These are phyloP conservation scores for Claviceps africana DNA, from an alignment of 2,329 filamentous ascomycete genomes.

Conservation along the genomic window DNA sequence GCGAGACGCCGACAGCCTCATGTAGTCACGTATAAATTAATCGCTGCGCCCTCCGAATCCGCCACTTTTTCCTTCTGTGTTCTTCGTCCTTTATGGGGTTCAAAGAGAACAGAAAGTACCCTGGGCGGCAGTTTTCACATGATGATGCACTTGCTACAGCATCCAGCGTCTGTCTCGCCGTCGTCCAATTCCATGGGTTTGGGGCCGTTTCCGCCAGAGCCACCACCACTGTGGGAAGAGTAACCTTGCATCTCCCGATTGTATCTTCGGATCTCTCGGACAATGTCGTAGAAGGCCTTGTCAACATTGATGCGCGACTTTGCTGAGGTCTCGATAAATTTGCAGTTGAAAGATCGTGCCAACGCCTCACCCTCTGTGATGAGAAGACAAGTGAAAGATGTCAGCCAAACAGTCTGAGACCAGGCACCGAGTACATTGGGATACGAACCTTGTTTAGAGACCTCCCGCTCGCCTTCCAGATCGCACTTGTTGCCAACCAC, in stretches of 20 bases:
- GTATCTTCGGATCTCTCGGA: slow-evolving; percentile 93
- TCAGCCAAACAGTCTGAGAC: not conserved
- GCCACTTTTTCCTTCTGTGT: not conserved
- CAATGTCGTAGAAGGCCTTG: slow-evolving; percentile 96
- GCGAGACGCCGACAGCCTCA: not conserved
- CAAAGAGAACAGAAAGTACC: not conserved
- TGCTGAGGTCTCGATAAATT: slow-evolving; percentile 97
- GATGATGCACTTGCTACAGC: slow-evolving; percentile 74
- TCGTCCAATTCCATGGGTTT: slow-evolving; percentile 71
- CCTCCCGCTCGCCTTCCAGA: slow-evolving; percentile 82
- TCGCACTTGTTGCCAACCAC: slow-evolving; percentile 99
- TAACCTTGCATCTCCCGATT: slow-evolving; percentile 97
- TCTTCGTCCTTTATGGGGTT: not conserved
- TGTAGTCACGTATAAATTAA: not conserved
- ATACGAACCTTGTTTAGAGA: slow-evolving; percentile 72
- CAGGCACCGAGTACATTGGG: not conserved
- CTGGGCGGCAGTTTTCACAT: slow-evolving; percentile 47
- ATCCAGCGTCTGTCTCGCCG: slow-evolving; percentile 54
- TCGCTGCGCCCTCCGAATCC: not conserved
- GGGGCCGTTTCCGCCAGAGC: slow-evolving; percentile 43
- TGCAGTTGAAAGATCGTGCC: slow-evolving; percentile 81
- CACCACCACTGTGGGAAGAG: slow-evolving; percentile 53
- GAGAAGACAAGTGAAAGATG: slow-evolving; percentile 1
- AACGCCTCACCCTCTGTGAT: slow-evolving; percentile 72
- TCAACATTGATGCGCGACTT: slow-evolving; percentile 98